Base-by-base conservation (phyloP, 1,284 basidiomycete species). In the Trametes pubescens region DNA sequence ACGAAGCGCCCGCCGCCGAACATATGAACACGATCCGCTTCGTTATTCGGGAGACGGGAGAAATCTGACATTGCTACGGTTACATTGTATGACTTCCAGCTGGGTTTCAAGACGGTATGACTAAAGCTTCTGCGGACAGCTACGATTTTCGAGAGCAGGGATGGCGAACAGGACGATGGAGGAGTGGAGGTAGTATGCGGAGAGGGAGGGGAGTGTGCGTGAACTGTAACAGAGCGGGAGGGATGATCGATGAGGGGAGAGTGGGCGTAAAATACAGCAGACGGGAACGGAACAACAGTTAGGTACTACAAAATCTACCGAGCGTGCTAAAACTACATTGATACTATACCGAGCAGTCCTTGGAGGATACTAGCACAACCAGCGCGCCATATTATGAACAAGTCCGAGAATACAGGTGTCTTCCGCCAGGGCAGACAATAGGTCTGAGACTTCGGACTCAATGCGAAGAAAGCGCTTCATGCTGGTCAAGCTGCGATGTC, bases 251-350 rank as follows among this genome's bases (percentile, higher is more conserved):
- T 16, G 22, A 29, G 48, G 8, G 21, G n/a, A 9, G n/a, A 4
- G 40, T 40, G 29, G 14, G 18, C 16, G 32, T 16, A 4, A 29
- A 18, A 18, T 32, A 47, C 22, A 14, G 44, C 9, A 14, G 22
- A 11, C 22, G 22, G 14, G 22, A 47, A 47, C 21, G 10, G 37
- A 37, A 26, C 44, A 47, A 46, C 38, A 65, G 29, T 65, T 65
- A 65, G 29, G 62, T 65, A 65, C 54, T n/a, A 34, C 35, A 49
- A 35, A 47, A 46, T n/a, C 57, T 64, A 61, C 59, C 57, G 46
- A 57, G 24, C 3, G 48, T 22, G 29, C 22, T 48, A 40, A 10
- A 38, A 51, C 24, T 48, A 48, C 47, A 48, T 14, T 29, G 8
- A 14, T 14, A 48, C 24, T 7, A 48, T 6, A 26, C 14, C 13